Percentiles rank a stretch among this genome's conserved stretches.
phyloP scores from a whole-genome alignment of 148 eudicot species.

The Agrostemma githago region DNA sequence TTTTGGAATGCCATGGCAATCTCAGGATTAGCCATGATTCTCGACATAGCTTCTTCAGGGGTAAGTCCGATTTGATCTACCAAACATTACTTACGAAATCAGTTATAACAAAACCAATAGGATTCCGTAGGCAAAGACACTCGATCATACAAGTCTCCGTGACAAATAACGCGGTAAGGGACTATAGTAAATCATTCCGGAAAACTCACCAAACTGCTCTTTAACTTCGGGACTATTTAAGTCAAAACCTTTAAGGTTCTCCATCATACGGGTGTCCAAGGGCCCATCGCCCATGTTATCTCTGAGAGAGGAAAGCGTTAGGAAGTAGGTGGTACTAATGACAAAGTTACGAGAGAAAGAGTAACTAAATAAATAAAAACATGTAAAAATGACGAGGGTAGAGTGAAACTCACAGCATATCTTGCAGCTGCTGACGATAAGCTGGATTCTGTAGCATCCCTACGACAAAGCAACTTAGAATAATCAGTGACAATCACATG shows the following conservation, averaged over 20 bases:
- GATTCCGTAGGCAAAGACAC: too few relatives aligned
- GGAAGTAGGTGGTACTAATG: background rate
- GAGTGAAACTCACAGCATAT: slow-evolving; percentile 70
- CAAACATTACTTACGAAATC: slow-evolving; percentile 11
- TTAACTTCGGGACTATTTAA: slow-evolving; percentile 84
- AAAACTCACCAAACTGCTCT: slow-evolving; percentile 85
- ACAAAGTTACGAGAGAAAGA: background rate
- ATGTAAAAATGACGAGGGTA: background rate
- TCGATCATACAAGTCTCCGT: background rate
- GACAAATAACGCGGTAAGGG: background rate
- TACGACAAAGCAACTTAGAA: slow-evolving; percentile 25
- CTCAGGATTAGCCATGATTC: slow-evolving; percentile 91
- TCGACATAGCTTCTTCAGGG: slow-evolving; percentile 92
- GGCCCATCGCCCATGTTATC: slow-evolving; percentile 75
- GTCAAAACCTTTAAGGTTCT: slow-evolving; percentile 66
- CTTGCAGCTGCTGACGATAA: slow-evolving; percentile 86
- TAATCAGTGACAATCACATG: slow-evolving; percentile 7
- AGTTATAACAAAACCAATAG: background rate
- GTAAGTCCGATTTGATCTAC: slow-evolving; percentile 91
- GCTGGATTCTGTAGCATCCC: slow-evolving; percentile 98
- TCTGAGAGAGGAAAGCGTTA: slow-evolving; percentile 31
- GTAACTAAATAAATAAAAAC: background rate
- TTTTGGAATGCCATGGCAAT: slow-evolving; percentile 96
- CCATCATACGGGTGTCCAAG: slow-evolving; percentile 71
- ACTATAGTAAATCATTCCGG: background rate